Conservation (phyloP, 2,329 filamentous ascomycete genomes). For the Ophiosphaerella narmari region DNA sequence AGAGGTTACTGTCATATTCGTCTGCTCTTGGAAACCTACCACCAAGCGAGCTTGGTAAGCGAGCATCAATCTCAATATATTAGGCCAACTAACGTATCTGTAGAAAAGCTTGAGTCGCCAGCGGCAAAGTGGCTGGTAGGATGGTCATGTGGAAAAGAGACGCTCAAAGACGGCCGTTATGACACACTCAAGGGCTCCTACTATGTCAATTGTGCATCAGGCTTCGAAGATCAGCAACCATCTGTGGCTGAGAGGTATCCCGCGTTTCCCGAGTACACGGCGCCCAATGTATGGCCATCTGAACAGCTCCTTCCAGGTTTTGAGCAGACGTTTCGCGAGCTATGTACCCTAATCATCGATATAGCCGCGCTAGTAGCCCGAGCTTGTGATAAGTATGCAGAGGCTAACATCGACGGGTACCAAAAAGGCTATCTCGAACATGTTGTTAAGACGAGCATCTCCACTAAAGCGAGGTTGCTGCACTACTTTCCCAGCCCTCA, state of each 20-base stretch:
- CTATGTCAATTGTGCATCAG: conserved; percentile 75
- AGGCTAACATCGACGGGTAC: conserved; percentile 77
- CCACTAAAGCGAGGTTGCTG: conserved; percentile 86
- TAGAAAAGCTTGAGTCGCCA: conserved; percentile 54
- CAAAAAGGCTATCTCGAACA: conserved; percentile 78
- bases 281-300: conserved; percentile 85
- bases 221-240: conserved; percentile 66
- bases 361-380: conserved; percentile 84
- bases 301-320: conserved; percentile 75
- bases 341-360: conserved; percentile 87
- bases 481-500: conserved; percentile 79
- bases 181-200: conserved; percentile 83
- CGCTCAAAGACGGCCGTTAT: conserved; percentile 74
- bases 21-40: conserved; percentile 87
- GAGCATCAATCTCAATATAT: neutral
- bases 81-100: neutral
- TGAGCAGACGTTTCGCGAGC: conserved; percentile 69
- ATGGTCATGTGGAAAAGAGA: conserved; percentile 84
- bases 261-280: conserved; percentile 85
- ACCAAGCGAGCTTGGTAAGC: conserved; percentile 69
- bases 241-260: conserved; percentile 55
- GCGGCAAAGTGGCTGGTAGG: conserved; percentile 66
- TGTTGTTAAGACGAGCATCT: conserved; percentile 82
- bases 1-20: conserved; percentile 78
- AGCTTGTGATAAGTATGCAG: conserved; percentile 87